Conservation (phyloP, 371 early-diverging fungal species). For the Mucor lusitanicus region DNA sequence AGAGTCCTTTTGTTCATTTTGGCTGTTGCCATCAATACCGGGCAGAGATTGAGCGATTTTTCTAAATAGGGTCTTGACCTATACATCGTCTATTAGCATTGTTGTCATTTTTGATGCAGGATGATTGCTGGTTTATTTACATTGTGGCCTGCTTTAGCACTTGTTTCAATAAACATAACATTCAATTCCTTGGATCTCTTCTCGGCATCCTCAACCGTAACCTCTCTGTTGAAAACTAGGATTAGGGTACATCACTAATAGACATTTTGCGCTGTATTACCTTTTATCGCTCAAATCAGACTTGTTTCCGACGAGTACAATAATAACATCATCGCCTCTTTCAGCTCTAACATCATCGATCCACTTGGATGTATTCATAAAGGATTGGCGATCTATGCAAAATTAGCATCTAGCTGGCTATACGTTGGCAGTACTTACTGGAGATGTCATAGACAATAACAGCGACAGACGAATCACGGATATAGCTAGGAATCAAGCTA, state of each 20-base stretch:
- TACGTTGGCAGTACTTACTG: slow-evolving; percentile 7
- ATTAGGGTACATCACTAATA: not conserved
- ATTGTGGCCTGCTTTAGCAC: slow-evolving; percentile 97
- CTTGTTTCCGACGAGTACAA: slow-evolving; percentile 98
- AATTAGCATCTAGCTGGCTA: not conserved
- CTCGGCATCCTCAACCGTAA: slow-evolving; percentile 93
- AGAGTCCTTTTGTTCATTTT: slow-evolving; percentile 31
- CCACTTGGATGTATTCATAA: slow-evolving; percentile 95
- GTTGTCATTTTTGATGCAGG: not conserved
- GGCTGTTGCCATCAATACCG: slow-evolving; percentile 69
- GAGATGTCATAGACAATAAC: slow-evolving; percentile 94
- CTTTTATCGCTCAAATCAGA: slow-evolving; percentile 92
- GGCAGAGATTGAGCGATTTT: slow-evolving; percentile 94
- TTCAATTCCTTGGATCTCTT: slow-evolving; percentile 90
- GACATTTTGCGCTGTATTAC: slow-evolving; percentile 24
- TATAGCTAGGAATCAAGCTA: slow-evolving; percentile 97
- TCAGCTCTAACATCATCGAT: slow-evolving; percentile 96
- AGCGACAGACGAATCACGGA: slow-evolving; percentile 97
- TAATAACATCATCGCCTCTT: slow-evolving; percentile 94
- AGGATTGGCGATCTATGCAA: slow-evolving; percentile 81
- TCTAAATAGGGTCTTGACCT: slow-evolving; percentile 86
- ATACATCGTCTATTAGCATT: not conserved
- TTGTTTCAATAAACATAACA: slow-evolving; percentile 95
- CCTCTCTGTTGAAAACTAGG: slow-evolving; percentile 57
- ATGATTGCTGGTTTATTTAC: slow-evolving; percentile 31